A percentile compares a stretch with the other conserved stretches of the same genome.
Evolutionary conservation across 371 early-diverging fungal species (phyloP).

Genomic region (Mortierella sp.): DNA sequence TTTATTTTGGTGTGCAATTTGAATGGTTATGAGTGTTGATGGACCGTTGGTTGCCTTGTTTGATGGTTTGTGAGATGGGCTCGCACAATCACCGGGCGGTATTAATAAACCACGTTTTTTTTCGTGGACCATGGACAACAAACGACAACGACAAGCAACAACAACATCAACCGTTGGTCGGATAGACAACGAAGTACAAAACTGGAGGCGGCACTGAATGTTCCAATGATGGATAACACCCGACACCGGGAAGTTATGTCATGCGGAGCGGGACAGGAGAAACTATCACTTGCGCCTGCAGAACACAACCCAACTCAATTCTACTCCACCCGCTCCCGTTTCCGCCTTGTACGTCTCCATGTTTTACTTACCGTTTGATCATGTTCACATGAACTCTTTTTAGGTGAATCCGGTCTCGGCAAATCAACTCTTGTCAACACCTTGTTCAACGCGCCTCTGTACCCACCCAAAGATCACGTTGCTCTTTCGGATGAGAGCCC

Average conservation of each 20-base stretch:
- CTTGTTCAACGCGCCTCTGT: constrained; percentile 94
- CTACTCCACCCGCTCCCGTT: background rate
- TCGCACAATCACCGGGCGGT: constrained; percentile 24
- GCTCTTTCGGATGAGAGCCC: constrained; percentile 87
- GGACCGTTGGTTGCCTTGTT: background rate
- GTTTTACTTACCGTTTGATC: constrained; percentile 22
- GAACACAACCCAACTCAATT: background rate
- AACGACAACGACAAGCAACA: background rate
- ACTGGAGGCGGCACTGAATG: background rate
- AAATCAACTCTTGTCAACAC: constrained; percentile 99
- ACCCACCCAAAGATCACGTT: constrained; percentile 87
- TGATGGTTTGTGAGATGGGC: constrained; percentile 32
- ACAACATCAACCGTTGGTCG: background rate
- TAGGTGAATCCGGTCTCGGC: constrained; percentile 98
- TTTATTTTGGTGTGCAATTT: constrained; percentile 4
- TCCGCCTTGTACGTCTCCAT: background rate
- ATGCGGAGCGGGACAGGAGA: background rate
- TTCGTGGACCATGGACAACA: background rate
- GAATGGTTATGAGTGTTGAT: background rate
- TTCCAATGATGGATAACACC: background rate
- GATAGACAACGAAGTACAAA: background rate
- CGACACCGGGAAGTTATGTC: background rate
- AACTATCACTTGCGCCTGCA: background rate
- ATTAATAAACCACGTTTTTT: constrained; percentile 39
- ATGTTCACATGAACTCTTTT: background rate